Conservation (phyloP, 345 rosid species). For the Gossypium sturtianum region DNA sequence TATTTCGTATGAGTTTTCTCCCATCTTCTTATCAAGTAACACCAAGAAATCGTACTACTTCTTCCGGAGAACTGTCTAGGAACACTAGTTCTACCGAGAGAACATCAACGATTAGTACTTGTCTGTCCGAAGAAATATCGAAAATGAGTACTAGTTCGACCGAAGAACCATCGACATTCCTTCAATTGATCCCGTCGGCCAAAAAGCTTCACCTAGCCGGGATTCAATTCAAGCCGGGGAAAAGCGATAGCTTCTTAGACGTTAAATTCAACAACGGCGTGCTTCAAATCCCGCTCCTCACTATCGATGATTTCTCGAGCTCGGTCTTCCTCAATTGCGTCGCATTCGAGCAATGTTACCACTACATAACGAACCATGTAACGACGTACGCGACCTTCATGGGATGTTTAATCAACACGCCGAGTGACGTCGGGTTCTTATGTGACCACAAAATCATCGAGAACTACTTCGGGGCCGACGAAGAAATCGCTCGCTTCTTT, state of each 20-base stretch:
- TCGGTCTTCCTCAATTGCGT: slow-evolving; percentile 44
- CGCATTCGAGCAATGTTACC: slow-evolving; percentile 48
- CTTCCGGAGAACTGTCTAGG: neutral
- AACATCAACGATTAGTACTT: neutral
- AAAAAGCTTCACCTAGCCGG: neutral
- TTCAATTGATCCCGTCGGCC: neutral
- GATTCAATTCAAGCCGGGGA: neutral
- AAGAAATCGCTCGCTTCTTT: slow-evolving; percentile 40
- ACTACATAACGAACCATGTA: neutral
- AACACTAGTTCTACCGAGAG: neutral
- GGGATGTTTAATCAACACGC: slow-evolving; percentile 45
- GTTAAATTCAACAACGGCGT: neutral
- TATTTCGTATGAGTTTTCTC: neutral
- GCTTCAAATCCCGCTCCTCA: slow-evolving; percentile 34
- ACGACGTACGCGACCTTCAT: slow-evolving; percentile 39
- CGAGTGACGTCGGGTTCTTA: slow-evolving; percentile 41
- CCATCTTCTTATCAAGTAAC: neutral
- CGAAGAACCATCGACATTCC: neutral
- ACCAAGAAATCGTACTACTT: neutral
- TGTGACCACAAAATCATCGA: slow-evolving; percentile 29
- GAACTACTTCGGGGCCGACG: slow-evolving; percentile 49
- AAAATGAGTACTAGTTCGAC: too few species aligned
- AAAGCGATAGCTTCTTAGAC: neutral
- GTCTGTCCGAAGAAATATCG: too few species aligned
- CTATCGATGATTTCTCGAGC: slow-evolving; percentile 35